These are phyloP conservation scores for Samsoniella hepiali DNA, from an alignment of 2,329 filamentous ascomycete species.

Conservation along the genomic window DNA sequence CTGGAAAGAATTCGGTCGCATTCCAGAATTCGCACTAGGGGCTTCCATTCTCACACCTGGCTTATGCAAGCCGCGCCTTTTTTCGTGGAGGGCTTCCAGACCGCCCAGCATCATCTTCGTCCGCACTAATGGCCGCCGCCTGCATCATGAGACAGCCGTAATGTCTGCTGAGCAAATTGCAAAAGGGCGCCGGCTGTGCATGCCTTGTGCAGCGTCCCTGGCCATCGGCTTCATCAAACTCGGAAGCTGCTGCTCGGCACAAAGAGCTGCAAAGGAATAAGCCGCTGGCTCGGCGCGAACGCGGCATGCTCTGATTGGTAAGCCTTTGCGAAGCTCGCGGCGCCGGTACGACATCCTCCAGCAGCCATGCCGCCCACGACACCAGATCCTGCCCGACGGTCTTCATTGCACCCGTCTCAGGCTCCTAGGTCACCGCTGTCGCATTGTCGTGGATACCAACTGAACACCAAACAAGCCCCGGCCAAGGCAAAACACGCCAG, in stretches of 20 bases:
- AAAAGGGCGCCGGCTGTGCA: not conserved
- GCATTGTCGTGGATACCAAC: not conserved
- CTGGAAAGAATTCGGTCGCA: not conserved
- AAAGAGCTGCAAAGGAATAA: not conserved
- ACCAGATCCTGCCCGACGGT: too few relatives aligned
- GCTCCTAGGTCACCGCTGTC: not conserved
- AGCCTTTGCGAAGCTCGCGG: not conserved
- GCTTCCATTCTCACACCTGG: not conserved
- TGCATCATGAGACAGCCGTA: not conserved
- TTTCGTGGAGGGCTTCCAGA: not conserved
- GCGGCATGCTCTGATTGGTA: not conserved
- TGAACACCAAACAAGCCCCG: not conserved
- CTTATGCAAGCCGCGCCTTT: constrained; percentile 2
- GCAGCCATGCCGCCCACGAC: not conserved
- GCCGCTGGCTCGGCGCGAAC: not conserved
- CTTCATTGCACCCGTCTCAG: too few relatives aligned
- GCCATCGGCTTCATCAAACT: not conserved
- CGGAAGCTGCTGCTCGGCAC: not conserved
- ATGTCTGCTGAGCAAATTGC: not conserved
- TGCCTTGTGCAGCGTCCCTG: not conserved
- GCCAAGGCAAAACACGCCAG: not conserved
- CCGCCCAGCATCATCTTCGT: too few relatives aligned
- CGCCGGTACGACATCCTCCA: not conserved
- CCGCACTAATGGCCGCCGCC: too few relatives aligned
- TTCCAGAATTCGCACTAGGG: not conserved